Evolutionary conservation across 148 eudicot genomes (phyloP).

Genomic region (Chenopodium suecicum): DNA sequence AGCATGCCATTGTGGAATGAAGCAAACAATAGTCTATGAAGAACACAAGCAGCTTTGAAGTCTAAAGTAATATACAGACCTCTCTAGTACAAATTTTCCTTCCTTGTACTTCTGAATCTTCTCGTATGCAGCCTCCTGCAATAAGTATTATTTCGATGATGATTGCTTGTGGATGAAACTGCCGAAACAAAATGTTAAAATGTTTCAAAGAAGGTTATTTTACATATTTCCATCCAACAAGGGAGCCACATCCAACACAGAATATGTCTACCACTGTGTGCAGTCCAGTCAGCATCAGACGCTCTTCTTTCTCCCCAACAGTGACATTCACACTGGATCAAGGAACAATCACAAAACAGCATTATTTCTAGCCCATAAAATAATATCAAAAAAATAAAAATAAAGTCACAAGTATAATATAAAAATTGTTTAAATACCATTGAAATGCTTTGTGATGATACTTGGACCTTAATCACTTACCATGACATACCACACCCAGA

Average conservation of each 20-base stretch:
- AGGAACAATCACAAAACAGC: not conserved
- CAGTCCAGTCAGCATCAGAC: conserved; percentile 85
- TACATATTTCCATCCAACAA: conserved; percentile 94
- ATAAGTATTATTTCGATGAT: conserved; percentile 3
- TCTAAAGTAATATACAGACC: conserved; percentile 14
- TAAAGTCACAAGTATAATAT: not conserved
- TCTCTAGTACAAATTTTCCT: conserved; percentile 32
- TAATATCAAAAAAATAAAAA: not conserved
- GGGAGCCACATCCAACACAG: conserved; percentile 81
- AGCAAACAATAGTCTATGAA: conserved; percentile 8
- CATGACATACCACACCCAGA: not conserved
- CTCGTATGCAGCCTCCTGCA: conserved; percentile 70
- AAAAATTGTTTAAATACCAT: not conserved
- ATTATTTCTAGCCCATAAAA: not conserved
- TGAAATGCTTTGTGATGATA: not conserved
- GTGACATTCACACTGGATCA: conserved; percentile 65
- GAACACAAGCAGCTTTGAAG: not conserved
- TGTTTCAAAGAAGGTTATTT: conserved; percentile 9
- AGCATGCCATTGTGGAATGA: not conserved
- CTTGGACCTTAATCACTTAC: not conserved
- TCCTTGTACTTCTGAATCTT: conserved; percentile 72
- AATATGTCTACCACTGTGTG: conserved; percentile 78
- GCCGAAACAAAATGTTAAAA: not conserved
- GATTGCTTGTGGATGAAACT: conserved; percentile 6
- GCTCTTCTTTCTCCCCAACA: conserved; percentile 66